These are phyloP conservation scores for Backusella macrospora DNA, from an alignment of 192 early-diverging fungal species.

Conservation along the genomic window DNA sequence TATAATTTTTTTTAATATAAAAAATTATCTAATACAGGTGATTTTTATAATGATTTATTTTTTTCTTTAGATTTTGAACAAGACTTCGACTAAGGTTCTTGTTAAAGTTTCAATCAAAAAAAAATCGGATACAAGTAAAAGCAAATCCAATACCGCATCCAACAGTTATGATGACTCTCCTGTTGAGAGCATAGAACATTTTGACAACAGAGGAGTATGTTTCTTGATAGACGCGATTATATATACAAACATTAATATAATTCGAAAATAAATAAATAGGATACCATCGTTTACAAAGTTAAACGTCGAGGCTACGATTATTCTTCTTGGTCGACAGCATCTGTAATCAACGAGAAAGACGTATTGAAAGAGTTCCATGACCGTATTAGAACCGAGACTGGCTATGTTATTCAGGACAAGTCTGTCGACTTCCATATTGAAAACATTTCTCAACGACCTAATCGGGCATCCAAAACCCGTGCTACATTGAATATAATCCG, in stretches of 20 bases:
- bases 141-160: background rate
- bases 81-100: background rate
- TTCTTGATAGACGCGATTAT: background rate
- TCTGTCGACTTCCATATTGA: background rate
- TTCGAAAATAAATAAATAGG: background rate
- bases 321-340: background rate
- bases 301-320: background rate
- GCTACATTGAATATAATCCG: conserved; percentile 14
- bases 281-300: background rate
- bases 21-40: background rate
- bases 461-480: conserved; percentile 18
- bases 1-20: background rate
- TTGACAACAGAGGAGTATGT: background rate
- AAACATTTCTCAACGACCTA: background rate
- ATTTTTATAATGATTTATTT: background rate
- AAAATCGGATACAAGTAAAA: background rate
- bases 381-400: background rate
- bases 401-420: background rate
- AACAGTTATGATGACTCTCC: too few relatives aligned
- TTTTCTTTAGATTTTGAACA: background rate
- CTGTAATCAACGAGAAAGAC: background rate
- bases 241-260: background rate
- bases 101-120: background rate
- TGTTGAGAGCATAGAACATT: background rate
- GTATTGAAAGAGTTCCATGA: background rate